Evolutionary conservation across 306 rosid species (phyloP), one percentile per base, ranked within the genome.

Genomic region (Vicia faba): DNA sequence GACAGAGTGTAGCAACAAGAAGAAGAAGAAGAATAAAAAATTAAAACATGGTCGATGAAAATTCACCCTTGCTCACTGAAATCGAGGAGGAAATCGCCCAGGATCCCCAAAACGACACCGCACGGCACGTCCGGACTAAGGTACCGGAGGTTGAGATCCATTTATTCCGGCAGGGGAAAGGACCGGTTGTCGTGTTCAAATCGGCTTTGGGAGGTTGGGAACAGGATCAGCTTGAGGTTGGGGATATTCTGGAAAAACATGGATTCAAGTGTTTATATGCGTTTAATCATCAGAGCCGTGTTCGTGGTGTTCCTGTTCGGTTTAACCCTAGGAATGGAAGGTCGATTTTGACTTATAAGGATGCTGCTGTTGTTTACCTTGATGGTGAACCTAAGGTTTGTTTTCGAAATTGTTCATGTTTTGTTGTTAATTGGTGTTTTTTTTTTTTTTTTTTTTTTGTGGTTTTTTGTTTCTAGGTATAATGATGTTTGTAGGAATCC

Each of bases 381-480:
- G 98, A 92, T 62, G 98, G 96, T 53, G 96, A 89, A 73, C 98
- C 96, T 9, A 80, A 80, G 98, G 98, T 89, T 11, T 26, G 28
- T 19, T 9, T 38, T 15, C 2, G 8, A 31, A 31, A 0, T 58
- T 14, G 16, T 33, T 33, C 11, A 0, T 31, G 1, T 28, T 31
- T 10, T 33, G 7, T 35, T 59, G 1, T 33, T 3, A 31, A 58
- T n/a, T 58, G 40, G 43, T 58, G 44, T 8, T 58, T 9, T 18
- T 48, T 5, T 0, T 48, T 48, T 36, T 36, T 12, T 1, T 51
- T 13, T n/a, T 3, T 45, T 18, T 14, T 1, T 5, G 18, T 43
- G n/a, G n/a, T 43, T 43, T 1, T 45, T 15, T 48, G 11, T 15
- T 48, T 48, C 5, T 15, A 48, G 25, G 54, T 48, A 11, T 49